Conservation (phyloP, 1,284 basidiomycete genomes). For the Malassezia furfur region DNA sequence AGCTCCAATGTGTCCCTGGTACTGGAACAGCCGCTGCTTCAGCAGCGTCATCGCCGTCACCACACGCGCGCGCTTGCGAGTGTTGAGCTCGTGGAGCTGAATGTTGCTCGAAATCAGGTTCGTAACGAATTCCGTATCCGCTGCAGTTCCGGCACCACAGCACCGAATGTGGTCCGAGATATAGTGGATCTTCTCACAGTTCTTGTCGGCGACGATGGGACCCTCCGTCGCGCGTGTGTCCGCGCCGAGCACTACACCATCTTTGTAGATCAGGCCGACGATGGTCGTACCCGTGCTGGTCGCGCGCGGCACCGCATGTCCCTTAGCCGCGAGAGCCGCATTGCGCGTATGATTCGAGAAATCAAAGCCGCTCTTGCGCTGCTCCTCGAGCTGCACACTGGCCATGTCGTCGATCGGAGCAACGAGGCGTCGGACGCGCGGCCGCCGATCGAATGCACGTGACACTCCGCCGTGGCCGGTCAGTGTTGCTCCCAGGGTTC, state of each 20-base stretch:
- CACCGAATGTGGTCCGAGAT: slow-evolving; percentile 63
- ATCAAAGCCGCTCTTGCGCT: slow-evolving; percentile 56
- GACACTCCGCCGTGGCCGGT: not conserved
- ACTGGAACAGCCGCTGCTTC: slow-evolving; percentile 74
- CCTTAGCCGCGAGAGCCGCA: slow-evolving; percentile 63
- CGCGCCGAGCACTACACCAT: slow-evolving; percentile 88
- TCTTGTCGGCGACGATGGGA: slow-evolving; percentile 95
- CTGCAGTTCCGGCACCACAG: slow-evolving; percentile 96
- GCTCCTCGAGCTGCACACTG: slow-evolving; percentile 1
- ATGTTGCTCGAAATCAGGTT: slow-evolving; percentile 44
- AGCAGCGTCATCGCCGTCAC: slow-evolving; percentile 98
- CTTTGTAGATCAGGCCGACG: slow-evolving; percentile 75
- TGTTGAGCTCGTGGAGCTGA: slow-evolving; percentile 45
- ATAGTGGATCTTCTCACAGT: slow-evolving; percentile 99
- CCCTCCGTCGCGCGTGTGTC: slow-evolving; percentile 94
- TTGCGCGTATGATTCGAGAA: slow-evolving; percentile 68
- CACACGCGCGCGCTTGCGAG: slow-evolving; percentile 56
- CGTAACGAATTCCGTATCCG: slow-evolving; percentile 81
- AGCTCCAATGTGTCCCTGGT: slow-evolving; percentile 89
- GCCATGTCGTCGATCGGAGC: slow-evolving; percentile 6
- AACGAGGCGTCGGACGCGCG: slow-evolving; percentile 11
- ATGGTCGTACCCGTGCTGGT: slow-evolving; percentile 84
- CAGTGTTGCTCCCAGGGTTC: not conserved
- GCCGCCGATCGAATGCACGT: slow-evolving; percentile 14
- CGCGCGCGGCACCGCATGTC: slow-evolving; percentile 55